Percentiles rank a stretch among this genome's conserved stretches.
Conservation (phyloP, 257 asterid species). For the Plectranthus barbatus region DNA sequence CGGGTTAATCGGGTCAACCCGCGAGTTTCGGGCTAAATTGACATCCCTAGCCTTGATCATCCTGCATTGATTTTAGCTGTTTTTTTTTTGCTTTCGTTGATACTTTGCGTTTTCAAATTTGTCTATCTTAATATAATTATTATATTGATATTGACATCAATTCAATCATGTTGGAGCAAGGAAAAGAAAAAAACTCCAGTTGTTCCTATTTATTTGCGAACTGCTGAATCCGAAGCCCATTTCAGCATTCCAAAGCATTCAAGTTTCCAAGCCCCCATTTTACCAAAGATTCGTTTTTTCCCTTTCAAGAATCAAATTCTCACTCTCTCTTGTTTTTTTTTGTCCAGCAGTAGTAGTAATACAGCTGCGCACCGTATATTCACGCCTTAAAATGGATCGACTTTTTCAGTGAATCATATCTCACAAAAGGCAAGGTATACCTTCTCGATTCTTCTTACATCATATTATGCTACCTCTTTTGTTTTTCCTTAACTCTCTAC, state of each 20-base stretch:
- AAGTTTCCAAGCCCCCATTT: not conserved
- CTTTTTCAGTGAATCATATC: constrained; percentile 8
- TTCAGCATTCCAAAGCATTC: not conserved
- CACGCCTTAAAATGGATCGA: not conserved
- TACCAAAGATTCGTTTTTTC: not conserved
- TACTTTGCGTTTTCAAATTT: too few species aligned
- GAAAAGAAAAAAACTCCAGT: not conserved
- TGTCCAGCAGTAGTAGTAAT: not conserved
- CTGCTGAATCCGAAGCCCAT: not conserved
- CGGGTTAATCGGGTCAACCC: too few species aligned
- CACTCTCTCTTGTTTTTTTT: not conserved
- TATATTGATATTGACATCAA: too few species aligned
- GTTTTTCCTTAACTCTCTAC: too few species aligned
- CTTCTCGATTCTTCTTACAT: not conserved
- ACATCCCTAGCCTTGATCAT: too few species aligned
- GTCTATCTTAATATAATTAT: too few species aligned
- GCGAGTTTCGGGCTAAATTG: too few species aligned
- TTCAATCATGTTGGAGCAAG: not conserved
- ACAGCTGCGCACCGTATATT: not conserved
- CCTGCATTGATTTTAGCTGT: too few species aligned
- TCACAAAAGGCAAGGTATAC: constrained; percentile 13
- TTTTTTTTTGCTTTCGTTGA: too few species aligned
- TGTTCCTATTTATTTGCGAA: not conserved
- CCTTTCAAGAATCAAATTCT: not conserved
- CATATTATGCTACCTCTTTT: not conserved